A percentile compares a stretch with the other conserved stretches of the same genome.
phyloP scores from a whole-genome alignment of 2,329 filamentous ascomycete species.

The Rutstroemia sp. region DNA sequence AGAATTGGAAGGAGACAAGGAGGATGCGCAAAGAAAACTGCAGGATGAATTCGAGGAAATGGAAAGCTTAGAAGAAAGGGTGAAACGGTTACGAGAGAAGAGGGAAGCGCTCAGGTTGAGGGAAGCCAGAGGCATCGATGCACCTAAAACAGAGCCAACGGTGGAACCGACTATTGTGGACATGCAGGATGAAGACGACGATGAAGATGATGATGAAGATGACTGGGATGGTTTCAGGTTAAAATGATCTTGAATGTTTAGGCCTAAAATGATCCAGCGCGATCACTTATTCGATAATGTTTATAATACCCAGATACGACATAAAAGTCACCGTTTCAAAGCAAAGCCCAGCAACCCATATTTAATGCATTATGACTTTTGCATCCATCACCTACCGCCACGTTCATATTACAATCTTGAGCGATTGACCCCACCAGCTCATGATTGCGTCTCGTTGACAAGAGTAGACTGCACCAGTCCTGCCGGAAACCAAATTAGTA shows the following conservation, averaged over 20 bases:
- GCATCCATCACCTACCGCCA: no score
- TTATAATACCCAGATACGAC: not conserved
- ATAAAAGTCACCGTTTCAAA: not conserved
- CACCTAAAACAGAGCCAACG: not conserved
- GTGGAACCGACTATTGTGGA: not conserved
- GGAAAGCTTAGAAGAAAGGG: constrained; percentile 68
- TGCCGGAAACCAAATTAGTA: not conserved
- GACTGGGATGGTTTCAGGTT: constrained; percentile 15
- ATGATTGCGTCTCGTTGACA: not conserved
- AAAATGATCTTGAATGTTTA: not conserved
- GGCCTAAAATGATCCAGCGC: not conserved
- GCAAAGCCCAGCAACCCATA: no score
- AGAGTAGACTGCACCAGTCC: not conserved
- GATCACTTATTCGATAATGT: not conserved
- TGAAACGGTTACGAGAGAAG: constrained; percentile 60
- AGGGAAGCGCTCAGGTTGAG: constrained; percentile 55
- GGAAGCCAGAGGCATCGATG: constrained; percentile 19
- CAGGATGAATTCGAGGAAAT: constrained; percentile 79
- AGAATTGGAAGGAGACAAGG: constrained; percentile 58
- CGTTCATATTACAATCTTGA: no score
- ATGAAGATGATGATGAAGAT: constrained; percentile 13
- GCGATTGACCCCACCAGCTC: not conserved
- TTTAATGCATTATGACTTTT: not conserved
- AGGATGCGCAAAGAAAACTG: constrained; percentile 66
- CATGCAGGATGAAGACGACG: constrained; percentile 10